Base-by-base conservation (phyloP, 192 early-diverging fungal genomes). In the Diversispora eburnea region DNA sequence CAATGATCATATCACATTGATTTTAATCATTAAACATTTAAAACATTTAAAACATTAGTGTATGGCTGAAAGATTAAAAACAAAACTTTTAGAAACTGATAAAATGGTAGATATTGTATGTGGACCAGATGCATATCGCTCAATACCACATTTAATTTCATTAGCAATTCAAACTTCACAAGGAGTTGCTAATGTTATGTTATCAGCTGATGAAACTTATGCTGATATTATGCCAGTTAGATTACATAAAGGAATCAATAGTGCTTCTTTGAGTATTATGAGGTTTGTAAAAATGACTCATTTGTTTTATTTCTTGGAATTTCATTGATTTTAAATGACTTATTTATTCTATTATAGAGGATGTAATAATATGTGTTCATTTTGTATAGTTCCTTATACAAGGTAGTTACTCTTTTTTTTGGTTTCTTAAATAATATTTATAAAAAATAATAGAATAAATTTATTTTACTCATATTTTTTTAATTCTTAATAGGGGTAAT, bases 361-460 rank as follows among this genome's bases (percentile, higher is more conserved):
- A 63, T 92, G 91, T 78, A 92, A 92, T 79, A 92, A 92, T 67
- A 92, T 92, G 91, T 92, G 91, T 63, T 85, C 85, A 51, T 92
- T 89, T 76, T 92, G 91, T 69, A 90, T 92, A 48, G 91, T 92
- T 4, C 91, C 91, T 13, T 91, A 91, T 57, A 92, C 91, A 8
- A 82, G 91, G 51, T 54, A 10, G 0, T 54, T 13, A 17, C n/a
- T 54, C 4, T 51, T 51, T 54, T 54, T 17, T 17, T 10, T 54
- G 9, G 3, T 17, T 12, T 52, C 17, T 13, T 54, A 54, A 4
- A 54, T 10, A 54, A 54, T 49, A 10, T 12, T 54, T 4, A 54
- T 13, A 54, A 17, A 1, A 54, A 13, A 13, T 17, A 54, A 17
- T 54, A 13, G 0, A 54, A 17, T 17, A 4, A 17, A 13, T 49